Conservation (phyloP, 495 filamentous ascomycete species). For the Xeromyces bisporus region DNA sequence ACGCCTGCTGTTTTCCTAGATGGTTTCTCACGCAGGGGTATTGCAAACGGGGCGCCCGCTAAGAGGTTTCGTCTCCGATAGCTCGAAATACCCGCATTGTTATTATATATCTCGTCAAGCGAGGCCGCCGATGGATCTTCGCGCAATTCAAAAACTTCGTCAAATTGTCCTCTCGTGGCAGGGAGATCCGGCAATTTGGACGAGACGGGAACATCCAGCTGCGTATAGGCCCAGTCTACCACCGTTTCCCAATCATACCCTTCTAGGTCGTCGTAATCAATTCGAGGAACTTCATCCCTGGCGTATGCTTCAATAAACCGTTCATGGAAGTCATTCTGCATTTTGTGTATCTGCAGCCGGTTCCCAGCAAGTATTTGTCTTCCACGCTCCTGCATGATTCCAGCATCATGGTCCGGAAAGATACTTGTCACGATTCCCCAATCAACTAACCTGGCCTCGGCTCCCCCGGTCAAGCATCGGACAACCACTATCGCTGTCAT, state of each 20-base stretch:
- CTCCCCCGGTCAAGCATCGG: slow-evolving; percentile 55
- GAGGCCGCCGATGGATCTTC: slow-evolving; percentile 16
- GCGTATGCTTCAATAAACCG: slow-evolving; percentile 63
- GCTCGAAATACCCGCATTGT: slow-evolving; percentile 14
- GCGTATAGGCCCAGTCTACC: slow-evolving; percentile 52
- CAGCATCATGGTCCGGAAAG: slow-evolving; percentile 44
- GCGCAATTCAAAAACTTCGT: slow-evolving; percentile 31
- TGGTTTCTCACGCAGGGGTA: slow-evolving; percentile 9
- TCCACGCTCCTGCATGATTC: slow-evolving; percentile 45
- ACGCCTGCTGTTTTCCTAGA: not conserved
- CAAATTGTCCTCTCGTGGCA: slow-evolving; percentile 32
- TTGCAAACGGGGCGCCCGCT: slow-evolving; percentile 22
- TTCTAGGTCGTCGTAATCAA: slow-evolving; percentile 56
- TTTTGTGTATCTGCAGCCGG: slow-evolving; percentile 42
- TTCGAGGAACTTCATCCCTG: slow-evolving; percentile 41
- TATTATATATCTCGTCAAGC: slow-evolving; percentile 27
- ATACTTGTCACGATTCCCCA: slow-evolving; percentile 53
- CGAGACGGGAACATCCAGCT: slow-evolving; percentile 26
- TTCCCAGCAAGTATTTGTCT: slow-evolving; percentile 38
- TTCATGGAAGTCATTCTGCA: slow-evolving; percentile 63
- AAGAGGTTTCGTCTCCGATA: slow-evolving; percentile 18
- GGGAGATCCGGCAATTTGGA: slow-evolving; percentile 31
- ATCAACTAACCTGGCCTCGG: slow-evolving; percentile 44
- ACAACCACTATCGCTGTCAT: slow-evolving; percentile 59
- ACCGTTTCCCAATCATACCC: slow-evolving; percentile 62